A percentile compares a stretch with the other conserved stretches of the same genome.
phyloP scores from a whole-genome alignment of 2,329 filamentous ascomycete species.

The Sclerotinia spermophila region DNA sequence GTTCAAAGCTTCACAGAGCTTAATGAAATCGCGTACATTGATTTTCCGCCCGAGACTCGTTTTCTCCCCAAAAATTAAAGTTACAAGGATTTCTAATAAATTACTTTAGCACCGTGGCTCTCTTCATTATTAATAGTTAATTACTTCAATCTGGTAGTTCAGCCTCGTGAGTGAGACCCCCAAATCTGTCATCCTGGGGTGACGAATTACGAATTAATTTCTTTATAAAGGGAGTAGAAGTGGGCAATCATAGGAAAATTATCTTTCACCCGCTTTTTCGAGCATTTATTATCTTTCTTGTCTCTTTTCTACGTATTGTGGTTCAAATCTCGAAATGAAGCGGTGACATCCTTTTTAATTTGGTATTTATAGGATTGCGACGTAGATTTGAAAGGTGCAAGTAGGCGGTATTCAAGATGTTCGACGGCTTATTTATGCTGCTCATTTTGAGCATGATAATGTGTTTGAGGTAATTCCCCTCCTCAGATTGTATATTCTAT shows the following conservation, averaged over 20 bases:
- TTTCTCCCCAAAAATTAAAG: not conserved
- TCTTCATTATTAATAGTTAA: not conserved
- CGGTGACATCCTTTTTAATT: not conserved
- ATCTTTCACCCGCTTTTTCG: not conserved
- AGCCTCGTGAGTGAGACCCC: slow-evolving; percentile 15
- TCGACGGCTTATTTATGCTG: slow-evolving; percentile 39
- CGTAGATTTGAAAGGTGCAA: not conserved
- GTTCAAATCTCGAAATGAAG: slow-evolving; percentile 11
- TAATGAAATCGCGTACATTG: slow-evolving; percentile 26
- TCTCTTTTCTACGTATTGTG: not conserved
- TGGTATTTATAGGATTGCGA: slow-evolving; percentile 9
- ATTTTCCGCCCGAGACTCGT: slow-evolving; percentile 21
- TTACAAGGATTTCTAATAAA: slow-evolving; percentile 1
- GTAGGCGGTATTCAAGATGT: slow-evolving; percentile 31
- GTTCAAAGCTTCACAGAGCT: slow-evolving; percentile 3
- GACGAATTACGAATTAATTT: slow-evolving; percentile 8
- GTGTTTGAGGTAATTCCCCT: slow-evolving; percentile 52
- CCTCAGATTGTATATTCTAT: not conserved
- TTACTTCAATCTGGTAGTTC: not conserved
- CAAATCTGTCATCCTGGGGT: slow-evolving; percentile 20
- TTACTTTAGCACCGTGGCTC: not conserved
- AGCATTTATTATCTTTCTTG: not conserved
- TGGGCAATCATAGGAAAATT: not conserved
- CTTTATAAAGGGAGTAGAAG: slow-evolving; percentile 9
- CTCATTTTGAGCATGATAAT: slow-evolving; percentile 46